Base-by-base conservation (phyloP, 805 yeast species). In the Yueomyces sinensis region DNA sequence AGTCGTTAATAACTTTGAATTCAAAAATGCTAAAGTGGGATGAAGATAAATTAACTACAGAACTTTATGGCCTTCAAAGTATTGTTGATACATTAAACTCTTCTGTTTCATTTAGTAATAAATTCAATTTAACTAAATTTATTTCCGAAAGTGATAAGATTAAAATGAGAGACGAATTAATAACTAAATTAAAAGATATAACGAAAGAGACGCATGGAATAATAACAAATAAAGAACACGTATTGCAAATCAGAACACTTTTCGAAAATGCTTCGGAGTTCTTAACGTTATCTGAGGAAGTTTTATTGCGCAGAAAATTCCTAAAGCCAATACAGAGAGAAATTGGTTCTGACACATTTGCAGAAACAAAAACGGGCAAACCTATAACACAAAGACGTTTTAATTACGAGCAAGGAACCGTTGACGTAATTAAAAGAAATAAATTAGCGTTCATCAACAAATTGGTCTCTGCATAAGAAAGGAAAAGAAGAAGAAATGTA, bases 311-410 rank as follows among this genome's bases (percentile, higher is more conserved):
- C 32, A 57, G 66, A 41, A 55, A 50, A 41, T 81, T 54, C 58
- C 57, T 77, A 45, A 77, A 78, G 37, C 63, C 70, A 7, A 70
- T 74, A 4, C 49, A 66, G 39, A 78, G 86, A 2, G 72, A 68
- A 45, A 46, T 62, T 9, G n/a, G n/a, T n/a, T 63, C 62, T 14
- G 68, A 24, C 3, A 39, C 67, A 16, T 44, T 65, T 13, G 42
- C 50, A 29, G 61, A 65, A n/a, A 62, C 65, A 14, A n/a, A 27
- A 24, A 58, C 56, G 39, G 70, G 70, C 38, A 74, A 74, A 47
- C 65, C 67, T 17, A 65, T 71, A 15, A 55, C 64, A 28, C 62
- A 70, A 36, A 68, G 70, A 44, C 68, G 76, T 37, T 82, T 76
- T 69, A 76, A 82, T 52, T 70, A 74, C 36, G 65, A 59, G 17